These are phyloP conservation scores for cucumber (Cucumis sativus) DNA, from an alignment of 306 rosid genomes.

Conservation along the genomic window Cucumber_9930_V3 NC_026660.2:6778501-6779000, in stretches of 20 bases:
- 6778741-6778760: constrained; percentile 86
- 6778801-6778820: constrained; percentile 57
- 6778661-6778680: constrained; percentile 85
- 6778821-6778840: constrained; percentile 32
- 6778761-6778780: constrained; percentile 77
- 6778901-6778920: neutral
- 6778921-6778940: neutral
- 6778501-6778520: constrained; percentile 62
- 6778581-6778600: constrained; percentile 56
- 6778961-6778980: no score
- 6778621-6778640: constrained; percentile 68
- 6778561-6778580: constrained; percentile 80
- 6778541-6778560: constrained; percentile 90
- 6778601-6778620: constrained; percentile 75
- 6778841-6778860: constrained; percentile 4
- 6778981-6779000: no score
- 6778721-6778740: constrained; percentile 81
- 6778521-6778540: constrained; percentile 83
- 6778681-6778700: constrained; percentile 76
- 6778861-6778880: neutral
- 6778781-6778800: constrained; percentile 70
- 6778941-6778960: no score
- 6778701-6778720: constrained; percentile 69
- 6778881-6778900: neutral
- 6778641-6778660: constrained; percentile 74